Evolutionary conservation across 2,329 filamentous ascomycete genomes (phyloP).

Genomic region (Ophiostoma triangulosporum): DNA sequence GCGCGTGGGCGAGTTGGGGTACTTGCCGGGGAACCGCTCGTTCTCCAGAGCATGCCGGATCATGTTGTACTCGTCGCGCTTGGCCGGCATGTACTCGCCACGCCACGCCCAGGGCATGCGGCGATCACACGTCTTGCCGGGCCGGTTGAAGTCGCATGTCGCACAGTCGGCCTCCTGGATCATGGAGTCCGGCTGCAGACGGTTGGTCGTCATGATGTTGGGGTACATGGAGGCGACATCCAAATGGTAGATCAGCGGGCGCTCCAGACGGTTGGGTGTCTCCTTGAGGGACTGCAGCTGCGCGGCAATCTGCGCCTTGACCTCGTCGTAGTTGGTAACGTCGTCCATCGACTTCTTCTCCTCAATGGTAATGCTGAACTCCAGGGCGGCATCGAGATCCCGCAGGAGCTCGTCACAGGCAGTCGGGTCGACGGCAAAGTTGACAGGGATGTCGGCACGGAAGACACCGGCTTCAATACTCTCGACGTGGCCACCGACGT

Average conservation of each 20-base stretch:
- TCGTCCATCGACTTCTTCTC: conserved; percentile 73
- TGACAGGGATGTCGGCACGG: conserved; percentile 84
- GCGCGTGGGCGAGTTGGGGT: conserved; percentile 24
- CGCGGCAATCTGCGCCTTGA: conserved; percentile 68
- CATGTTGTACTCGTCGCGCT: conserved; percentile 99
- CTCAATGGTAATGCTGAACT: conserved; percentile 75
- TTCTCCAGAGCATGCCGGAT: conserved; percentile 84
- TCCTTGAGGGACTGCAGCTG: conserved; percentile 59
- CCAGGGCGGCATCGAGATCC: conserved; percentile 78
- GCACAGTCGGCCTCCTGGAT: conserved; percentile 92
- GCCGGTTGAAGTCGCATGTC: conserved; percentile 94
- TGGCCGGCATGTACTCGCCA: conserved; percentile 91
- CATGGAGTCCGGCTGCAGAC: conserved; percentile 97
- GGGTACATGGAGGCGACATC: conserved; percentile 99
- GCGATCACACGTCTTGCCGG: conserved; percentile 92
- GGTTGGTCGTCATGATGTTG: conserved; percentile 99
- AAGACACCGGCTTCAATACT: conserved; percentile 98
- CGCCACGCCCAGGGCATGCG: conserved; percentile 95
- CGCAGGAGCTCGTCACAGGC: conserved; percentile 80
- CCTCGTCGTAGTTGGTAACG: conserved; percentile 67
- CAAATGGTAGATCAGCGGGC: conserved; percentile 90
- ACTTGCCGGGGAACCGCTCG: conserved; percentile 74
- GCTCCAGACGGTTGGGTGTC: conserved; percentile 72
- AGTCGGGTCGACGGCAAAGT: conserved; percentile 77
- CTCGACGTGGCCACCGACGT: conserved; percentile 95